A percentile compares a stretch with the other conserved stretches of the same genome.
phyloP scores from a whole-genome alignment of 2,329 filamentous ascomycete species.

The Diaporthe destruens region DNA sequence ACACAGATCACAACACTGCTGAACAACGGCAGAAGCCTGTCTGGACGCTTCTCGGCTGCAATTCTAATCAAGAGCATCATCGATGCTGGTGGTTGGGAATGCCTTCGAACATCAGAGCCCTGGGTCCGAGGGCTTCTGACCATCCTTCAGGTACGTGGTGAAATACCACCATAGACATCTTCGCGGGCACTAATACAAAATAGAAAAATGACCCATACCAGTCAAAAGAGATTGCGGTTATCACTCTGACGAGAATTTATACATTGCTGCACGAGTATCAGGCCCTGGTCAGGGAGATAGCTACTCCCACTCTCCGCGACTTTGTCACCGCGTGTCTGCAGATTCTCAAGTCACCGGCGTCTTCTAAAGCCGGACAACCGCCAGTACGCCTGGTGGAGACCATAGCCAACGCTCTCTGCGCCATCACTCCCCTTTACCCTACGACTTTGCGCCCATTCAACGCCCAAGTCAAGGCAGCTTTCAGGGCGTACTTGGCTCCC shows the following conservation, averaged over 20 bases:
- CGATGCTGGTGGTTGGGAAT: slow-evolving; percentile 87
- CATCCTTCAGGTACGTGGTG: slow-evolving; percentile 73
- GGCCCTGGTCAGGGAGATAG: slow-evolving; percentile 87
- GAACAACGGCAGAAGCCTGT: slow-evolving; percentile 76
- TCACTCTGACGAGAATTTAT: slow-evolving; percentile 87
- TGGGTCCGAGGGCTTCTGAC: slow-evolving; percentile 84
- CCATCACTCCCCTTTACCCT: slow-evolving; percentile 83
- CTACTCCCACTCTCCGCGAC: slow-evolving; percentile 81
- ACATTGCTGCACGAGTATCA: slow-evolving; percentile 84
- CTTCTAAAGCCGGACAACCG: slow-evolving; percentile 55
- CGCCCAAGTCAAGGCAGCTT: slow-evolving; percentile 73
- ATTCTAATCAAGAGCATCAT: slow-evolving; percentile 84
- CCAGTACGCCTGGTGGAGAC: slow-evolving; percentile 70
- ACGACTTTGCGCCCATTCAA: slow-evolving; percentile 85
- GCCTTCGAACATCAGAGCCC: slow-evolving; percentile 76
- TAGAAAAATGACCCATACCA: slow-evolving; percentile 83
- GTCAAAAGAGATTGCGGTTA: slow-evolving; percentile 81
- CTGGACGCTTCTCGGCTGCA: slow-evolving; percentile 83
- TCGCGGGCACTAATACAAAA: slow-evolving; percentile 42
- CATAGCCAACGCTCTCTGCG: slow-evolving; percentile 77
- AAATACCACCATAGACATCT: not conserved
- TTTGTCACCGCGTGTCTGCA: slow-evolving; percentile 82
- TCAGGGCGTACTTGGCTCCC: slow-evolving; percentile 72
- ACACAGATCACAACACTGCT: slow-evolving; percentile 82
- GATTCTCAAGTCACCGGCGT: slow-evolving; percentile 64